Evolutionary conservation across 805 yeast species (phyloP).

Genomic region (Suhomyces sp.): DNA sequence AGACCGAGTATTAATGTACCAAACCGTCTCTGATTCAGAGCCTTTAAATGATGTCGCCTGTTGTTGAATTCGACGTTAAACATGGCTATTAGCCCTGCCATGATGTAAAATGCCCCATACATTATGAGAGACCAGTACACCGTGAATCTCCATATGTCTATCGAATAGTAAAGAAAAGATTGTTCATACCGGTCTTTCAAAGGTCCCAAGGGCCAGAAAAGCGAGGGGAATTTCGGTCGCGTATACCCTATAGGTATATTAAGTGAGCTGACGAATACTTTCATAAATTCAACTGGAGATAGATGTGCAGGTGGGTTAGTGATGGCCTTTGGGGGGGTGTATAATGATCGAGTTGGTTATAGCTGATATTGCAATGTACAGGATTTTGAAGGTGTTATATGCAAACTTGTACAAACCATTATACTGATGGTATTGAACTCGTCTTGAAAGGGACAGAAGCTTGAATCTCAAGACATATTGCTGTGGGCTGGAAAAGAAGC

Average conservation of each 20-base stretch:
- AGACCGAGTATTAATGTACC: slow-evolving; percentile 43
- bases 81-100: slow-evolving; percentile 63
- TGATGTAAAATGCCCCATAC: slow-evolving; percentile 58
- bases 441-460: too few species aligned
- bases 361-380: too few species aligned
- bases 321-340: background rate
- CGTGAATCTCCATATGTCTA: slow-evolving; percentile 82
- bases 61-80: slow-evolving; percentile 22
- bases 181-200: slow-evolving; percentile 38
- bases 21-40: slow-evolving; percentile 10
- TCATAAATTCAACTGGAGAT: too few species aligned
- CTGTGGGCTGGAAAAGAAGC: too few species aligned
- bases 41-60: slow-evolving; percentile 15
- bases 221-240: slow-evolving; percentile 77
- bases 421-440: too few species aligned
- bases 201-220: slow-evolving; percentile 64
- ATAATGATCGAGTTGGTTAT: background rate
- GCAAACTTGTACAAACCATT: too few species aligned
- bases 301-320: too few species aligned
- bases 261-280: slow-evolving; percentile 39
- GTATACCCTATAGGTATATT: slow-evolving; percentile 79
- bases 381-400: too few species aligned
- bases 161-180: slow-evolving; percentile 63
- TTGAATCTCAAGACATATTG: too few species aligned
- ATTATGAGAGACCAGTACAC: slow-evolving; percentile 77